Evolutionary conservation across 2,329 filamentous ascomycete genomes (phyloP).

Genomic region (Fusarium penzigii): DNA sequence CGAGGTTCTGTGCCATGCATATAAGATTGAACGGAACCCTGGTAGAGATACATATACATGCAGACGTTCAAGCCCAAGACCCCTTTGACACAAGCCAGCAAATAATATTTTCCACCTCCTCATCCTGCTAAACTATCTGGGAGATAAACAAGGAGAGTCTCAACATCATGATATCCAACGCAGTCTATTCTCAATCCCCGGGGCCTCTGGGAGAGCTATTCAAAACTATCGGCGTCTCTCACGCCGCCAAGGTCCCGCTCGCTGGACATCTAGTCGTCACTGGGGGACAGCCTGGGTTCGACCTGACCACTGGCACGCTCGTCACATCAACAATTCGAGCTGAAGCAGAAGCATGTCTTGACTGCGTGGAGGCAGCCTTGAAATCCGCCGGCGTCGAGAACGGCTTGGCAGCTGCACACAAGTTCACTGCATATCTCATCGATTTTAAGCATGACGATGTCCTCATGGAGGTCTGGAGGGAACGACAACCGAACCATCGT

Average conservation of each 20-base stretch:
- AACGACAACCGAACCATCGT: not conserved
- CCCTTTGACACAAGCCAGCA: no score
- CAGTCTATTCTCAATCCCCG: not conserved
- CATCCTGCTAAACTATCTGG: no score
- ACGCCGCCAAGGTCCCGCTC: not conserved
- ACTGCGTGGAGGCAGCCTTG: not conserved
- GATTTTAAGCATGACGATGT: not conserved
- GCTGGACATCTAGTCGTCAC: not conserved
- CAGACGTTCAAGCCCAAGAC: no score
- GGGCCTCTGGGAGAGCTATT: constrained; percentile 1
- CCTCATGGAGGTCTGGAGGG: constrained; percentile 1
- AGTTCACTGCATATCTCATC: constrained; percentile 1
- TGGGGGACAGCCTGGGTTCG: not conserved
- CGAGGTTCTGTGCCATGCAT: no score
- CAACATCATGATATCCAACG: no score
- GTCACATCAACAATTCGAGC: not conserved
- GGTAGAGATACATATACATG: no score
- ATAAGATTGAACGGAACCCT: no score
- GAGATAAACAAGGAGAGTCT: no score
- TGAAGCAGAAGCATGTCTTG: not conserved
- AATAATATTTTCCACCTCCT: no score
- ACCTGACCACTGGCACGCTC: not conserved
- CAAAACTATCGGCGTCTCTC: not conserved
- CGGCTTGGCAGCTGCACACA: not conserved
- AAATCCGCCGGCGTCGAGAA: not conserved